Base-by-base conservation (phyloP, 2,329 filamentous ascomycete genomes). In the Pleurostoma richardsiae region DNA sequence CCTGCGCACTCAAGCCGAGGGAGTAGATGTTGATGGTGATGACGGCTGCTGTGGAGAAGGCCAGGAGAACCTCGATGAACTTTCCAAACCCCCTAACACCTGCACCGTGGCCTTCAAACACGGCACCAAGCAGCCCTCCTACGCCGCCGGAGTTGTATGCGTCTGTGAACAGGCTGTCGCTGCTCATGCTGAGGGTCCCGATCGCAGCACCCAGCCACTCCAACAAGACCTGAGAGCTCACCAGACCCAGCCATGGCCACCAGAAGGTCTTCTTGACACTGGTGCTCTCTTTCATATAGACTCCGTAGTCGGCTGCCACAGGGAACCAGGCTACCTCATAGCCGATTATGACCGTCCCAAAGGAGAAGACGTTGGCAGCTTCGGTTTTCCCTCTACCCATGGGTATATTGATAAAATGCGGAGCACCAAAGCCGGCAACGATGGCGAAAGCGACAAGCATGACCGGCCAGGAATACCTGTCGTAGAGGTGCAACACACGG, bases 321-420 rank as follows among this genome's bases (percentile, higher is more conserved):
- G 44, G 41, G 4, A 42, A 5, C 58, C 58, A 60, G 8, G 56
- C 54, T 19, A 57, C 47, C 41, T 57, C 48, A 45, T 52, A 59
- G 5, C 58, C 58, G 38, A 57, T 56, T 29, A 60, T 53, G 10
- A 52, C 39, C 4, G 54, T 52, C 29, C 52, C 54, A 45, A 60
- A 57, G 10, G 53, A 53, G 10, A 59, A 36, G 4, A 60, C 48
- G 7, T 50, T 45, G 27, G 45, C 39, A 3, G 53, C 51, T 36
- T 46, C 49, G 29, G n/a, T 8, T 3, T 10, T 4, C 26, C 46
- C 49, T 6, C 40, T 38, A 10, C 29, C 36, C 46, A 47, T 46
- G 26, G 47, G 39, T 2, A 49, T 19, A 30, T 44, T 31, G 10
- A 42, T 11, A 40, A 46, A 49, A 39, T 47, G 44, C 28, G 46